phyloP scores from a whole-genome alignment of 768 basidiomycete species.

The Macrolepiota dolichaula region DNA sequence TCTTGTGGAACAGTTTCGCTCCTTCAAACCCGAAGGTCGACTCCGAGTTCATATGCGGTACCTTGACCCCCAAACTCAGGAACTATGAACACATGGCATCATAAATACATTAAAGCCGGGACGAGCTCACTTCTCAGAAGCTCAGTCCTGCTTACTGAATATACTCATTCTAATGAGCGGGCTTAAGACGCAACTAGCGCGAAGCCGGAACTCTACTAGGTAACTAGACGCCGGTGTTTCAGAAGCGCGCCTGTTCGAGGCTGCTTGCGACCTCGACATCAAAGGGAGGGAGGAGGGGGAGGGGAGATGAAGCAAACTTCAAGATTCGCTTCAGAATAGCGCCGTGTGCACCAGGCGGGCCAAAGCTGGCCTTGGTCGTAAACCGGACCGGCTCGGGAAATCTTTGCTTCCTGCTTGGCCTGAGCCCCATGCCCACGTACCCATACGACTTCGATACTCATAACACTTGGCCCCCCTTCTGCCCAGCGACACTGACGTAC shows the following conservation, averaged over 20 bases:
- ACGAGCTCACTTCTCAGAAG: slow-evolving; percentile 1
- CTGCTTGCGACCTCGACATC: neutral
- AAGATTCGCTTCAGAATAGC: neutral
- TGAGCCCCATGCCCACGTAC: neutral
- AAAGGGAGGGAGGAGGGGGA: too few species aligned
- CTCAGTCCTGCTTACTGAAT: neutral
- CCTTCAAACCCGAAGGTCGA: neutral
- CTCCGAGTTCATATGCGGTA: slow-evolving; percentile 1
- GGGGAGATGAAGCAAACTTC: neutral
- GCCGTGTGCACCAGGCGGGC: neutral
- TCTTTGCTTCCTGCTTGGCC: neutral
- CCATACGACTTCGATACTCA: neutral
- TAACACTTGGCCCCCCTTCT: neutral
- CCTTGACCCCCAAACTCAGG: neutral
- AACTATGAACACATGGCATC: slow-evolving; percentile 2
- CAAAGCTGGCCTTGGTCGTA: neutral
- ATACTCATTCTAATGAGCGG: neutral
- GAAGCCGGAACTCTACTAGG: neutral
- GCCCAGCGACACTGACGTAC: neutral
- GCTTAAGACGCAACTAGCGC: neutral
- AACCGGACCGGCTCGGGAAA: slow-evolving; percentile 3
- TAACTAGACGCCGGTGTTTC: slow-evolving; percentile 2
- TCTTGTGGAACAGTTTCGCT: neutral
- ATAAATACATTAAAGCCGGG: neutral
- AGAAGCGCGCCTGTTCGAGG: slow-evolving; percentile 1